Evolutionary conservation across 352 stramenopile species (phyloP).

Genomic region (Phytophthora melonis): DNA sequence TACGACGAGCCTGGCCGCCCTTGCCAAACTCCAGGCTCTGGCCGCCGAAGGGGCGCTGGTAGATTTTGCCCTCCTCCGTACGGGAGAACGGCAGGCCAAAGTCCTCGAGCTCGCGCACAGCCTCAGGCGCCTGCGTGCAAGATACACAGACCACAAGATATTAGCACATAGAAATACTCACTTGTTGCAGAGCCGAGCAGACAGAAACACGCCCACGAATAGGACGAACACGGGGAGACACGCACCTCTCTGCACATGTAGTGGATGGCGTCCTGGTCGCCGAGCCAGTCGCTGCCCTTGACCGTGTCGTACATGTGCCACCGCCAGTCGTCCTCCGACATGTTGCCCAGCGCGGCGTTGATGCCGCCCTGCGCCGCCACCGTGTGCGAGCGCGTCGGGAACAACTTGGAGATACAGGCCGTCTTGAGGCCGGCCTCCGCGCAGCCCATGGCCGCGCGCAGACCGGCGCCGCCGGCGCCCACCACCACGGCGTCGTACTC

Average conservation of each 20-base stretch:
- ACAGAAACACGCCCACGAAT: conserved; percentile 2
- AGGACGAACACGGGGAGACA: background rate
- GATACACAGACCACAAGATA: conserved; percentile 1
- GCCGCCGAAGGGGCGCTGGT: conserved; percentile 96
- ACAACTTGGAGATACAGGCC: conserved; percentile 98
- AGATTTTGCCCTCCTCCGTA: conserved; percentile 98
- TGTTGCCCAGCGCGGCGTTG: conserved; percentile 98
- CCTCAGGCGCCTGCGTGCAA: conserved; percentile 44
- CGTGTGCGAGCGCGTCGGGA: conserved; percentile 97
- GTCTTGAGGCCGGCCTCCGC: conserved; percentile 96
- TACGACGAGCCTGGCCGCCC: conserved; percentile 95
- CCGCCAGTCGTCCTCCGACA: conserved; percentile 96
- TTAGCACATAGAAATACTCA: conserved; percentile 44
- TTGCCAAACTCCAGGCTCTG: conserved; percentile 97
- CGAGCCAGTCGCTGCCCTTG: conserved; percentile 97
- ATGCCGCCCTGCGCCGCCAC: conserved; percentile 97
- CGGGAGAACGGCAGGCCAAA: conserved; percentile 97
- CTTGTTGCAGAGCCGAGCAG: conserved; percentile 30
- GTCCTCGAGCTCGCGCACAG: conserved; percentile 95
- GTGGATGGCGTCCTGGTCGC: conserved; percentile 98
- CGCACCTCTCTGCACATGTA: conserved; percentile 96
- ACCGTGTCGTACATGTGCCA: conserved; percentile 99
- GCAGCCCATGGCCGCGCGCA: conserved; percentile 94
- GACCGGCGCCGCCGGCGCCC: conserved; percentile 93
- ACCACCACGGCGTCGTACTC: conserved; percentile 97